Evolutionary conservation across 2,329 filamentous ascomycete genomes (phyloP).

Genomic region (Diaporthe citri): DNA sequence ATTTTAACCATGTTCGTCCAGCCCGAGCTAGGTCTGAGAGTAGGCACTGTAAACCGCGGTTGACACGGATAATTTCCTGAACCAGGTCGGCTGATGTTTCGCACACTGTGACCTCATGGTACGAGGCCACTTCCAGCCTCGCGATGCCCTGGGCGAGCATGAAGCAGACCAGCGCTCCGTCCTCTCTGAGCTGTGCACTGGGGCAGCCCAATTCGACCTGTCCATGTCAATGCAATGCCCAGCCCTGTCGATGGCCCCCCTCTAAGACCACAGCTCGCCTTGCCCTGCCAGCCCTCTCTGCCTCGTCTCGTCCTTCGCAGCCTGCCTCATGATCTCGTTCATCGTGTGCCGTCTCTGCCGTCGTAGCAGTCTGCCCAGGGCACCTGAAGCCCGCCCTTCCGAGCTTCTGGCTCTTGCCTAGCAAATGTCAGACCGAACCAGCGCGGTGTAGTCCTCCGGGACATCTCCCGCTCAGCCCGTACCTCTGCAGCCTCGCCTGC

Average conservation of each 20-base stretch:
- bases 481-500: constrained; percentile 1
- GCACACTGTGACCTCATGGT: neutral
- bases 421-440: neutral
- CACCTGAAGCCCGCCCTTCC: neutral
- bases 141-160: neutral
- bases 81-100: neutral
- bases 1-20: neutral
- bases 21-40: neutral
- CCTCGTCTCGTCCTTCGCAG: neutral
- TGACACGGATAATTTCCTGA: neutral
- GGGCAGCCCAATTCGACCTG: neutral
- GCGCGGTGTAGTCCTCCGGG: neutral
- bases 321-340: neutral
- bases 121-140: neutral
- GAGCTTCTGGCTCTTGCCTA: neutral
- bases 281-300: neutral
- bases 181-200: neutral
- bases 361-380: neutral
- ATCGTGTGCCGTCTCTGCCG: constrained; percentile 6
- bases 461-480: neutral
- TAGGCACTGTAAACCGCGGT: neutral
- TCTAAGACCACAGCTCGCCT: neutral
- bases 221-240: neutral
- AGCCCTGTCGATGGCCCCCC: neutral
- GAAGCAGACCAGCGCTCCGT: neutral